Evolutionary conservation across 202 grass and related monocot genomes (phyloP).

Genomic region (Dendrocalamus latiflorus): DNA sequence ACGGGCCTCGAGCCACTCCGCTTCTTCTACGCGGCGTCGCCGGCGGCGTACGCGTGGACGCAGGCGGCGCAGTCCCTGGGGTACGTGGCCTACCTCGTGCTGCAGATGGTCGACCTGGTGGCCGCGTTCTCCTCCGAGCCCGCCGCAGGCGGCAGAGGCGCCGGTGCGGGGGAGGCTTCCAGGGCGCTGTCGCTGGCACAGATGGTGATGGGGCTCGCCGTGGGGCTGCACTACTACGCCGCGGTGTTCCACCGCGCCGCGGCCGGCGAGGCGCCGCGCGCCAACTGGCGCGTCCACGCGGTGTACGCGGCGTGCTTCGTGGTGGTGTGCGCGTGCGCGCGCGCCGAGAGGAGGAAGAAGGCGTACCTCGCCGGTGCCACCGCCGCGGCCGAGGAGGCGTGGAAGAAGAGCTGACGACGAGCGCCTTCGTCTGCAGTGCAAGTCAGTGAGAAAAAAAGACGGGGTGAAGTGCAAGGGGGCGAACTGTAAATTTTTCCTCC

Average conservation of each 20-base stretch:
- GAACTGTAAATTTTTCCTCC: background rate
- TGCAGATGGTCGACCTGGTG: slow-evolving; percentile 87
- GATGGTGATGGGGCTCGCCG: slow-evolving; percentile 82
- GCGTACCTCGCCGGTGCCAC: slow-evolving; percentile 49
- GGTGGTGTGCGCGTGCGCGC: slow-evolving; percentile 73
- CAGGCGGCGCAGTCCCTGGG: slow-evolving; percentile 91
- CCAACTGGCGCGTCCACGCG: slow-evolving; percentile 84
- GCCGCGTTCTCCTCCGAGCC: slow-evolving; percentile 52
- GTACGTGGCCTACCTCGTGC: slow-evolving; percentile 70
- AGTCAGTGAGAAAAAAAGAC: background rate
- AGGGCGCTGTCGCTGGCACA: slow-evolving; percentile 67
- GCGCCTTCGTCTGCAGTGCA: background rate
- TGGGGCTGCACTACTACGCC: slow-evolving; percentile 90
- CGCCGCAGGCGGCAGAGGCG: background rate
- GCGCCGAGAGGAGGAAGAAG: slow-evolving; percentile 88
- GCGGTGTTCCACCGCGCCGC: slow-evolving; percentile 94
- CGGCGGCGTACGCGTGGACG: slow-evolving; percentile 78
- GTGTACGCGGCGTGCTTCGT: slow-evolving; percentile 88
- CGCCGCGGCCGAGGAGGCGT: slow-evolving; percentile 38
- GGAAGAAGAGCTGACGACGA: slow-evolving; percentile 73
- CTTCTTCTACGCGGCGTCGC: slow-evolving; percentile 89
- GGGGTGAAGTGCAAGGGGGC: background rate
- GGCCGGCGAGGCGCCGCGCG: slow-evolving; percentile 68
- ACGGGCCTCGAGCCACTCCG: slow-evolving; percentile 85
- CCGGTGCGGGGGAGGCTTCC: background rate